Conservation (phyloP, 306 rosid species). For the Prunus mongolica region DNA sequence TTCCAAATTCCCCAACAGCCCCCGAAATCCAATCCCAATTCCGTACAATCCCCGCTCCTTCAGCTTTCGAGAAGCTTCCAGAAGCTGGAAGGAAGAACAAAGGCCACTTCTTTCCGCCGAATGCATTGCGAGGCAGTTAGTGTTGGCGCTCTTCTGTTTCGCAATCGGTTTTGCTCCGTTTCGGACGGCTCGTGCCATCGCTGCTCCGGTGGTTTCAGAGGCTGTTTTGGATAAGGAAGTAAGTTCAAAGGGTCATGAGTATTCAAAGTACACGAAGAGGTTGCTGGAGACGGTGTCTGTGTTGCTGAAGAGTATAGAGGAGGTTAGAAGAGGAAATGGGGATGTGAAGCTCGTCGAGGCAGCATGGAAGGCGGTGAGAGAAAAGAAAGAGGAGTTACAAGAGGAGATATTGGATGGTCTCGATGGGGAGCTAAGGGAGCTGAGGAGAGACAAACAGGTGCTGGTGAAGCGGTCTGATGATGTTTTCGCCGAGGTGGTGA, state of each 20-base stretch:
- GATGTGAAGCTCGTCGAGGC: slow-evolving; percentile 34
- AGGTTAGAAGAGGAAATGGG: slow-evolving; percentile 50
- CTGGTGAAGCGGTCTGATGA: slow-evolving; percentile 39
- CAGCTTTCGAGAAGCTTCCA: slow-evolving; percentile 18
- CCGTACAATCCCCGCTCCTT: neutral
- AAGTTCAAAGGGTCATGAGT: slow-evolving; percentile 34
- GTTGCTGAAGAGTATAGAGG: slow-evolving; percentile 48
- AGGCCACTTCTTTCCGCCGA: neutral
- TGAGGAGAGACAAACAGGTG: slow-evolving; percentile 39
- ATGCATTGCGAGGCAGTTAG: slow-evolving; percentile 29
- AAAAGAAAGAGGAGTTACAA: slow-evolving; percentile 49
- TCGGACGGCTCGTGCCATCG: slow-evolving; percentile 44
- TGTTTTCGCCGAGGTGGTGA: slow-evolving; percentile 40
- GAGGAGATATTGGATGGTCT: slow-evolving; percentile 44
- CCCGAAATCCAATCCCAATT: slow-evolving; percentile 13
- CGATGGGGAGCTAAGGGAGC: slow-evolving; percentile 37
- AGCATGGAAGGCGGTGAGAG: slow-evolving; percentile 53
- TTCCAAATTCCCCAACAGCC: slow-evolving; percentile 10
- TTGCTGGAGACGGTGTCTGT: slow-evolving; percentile 49
- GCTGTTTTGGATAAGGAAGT: slow-evolving; percentile 15
- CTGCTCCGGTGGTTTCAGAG: slow-evolving; percentile 28
- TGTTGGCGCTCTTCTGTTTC: slow-evolving; percentile 47
- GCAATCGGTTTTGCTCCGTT: slow-evolving; percentile 54
- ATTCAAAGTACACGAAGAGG: slow-evolving; percentile 42
- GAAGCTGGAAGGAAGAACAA: slow-evolving; percentile 12